These are phyloP conservation scores for Phalaenopsis hybrid DNA, from an alignment of 116 monocot species.

Conservation along the genomic window DNA sequence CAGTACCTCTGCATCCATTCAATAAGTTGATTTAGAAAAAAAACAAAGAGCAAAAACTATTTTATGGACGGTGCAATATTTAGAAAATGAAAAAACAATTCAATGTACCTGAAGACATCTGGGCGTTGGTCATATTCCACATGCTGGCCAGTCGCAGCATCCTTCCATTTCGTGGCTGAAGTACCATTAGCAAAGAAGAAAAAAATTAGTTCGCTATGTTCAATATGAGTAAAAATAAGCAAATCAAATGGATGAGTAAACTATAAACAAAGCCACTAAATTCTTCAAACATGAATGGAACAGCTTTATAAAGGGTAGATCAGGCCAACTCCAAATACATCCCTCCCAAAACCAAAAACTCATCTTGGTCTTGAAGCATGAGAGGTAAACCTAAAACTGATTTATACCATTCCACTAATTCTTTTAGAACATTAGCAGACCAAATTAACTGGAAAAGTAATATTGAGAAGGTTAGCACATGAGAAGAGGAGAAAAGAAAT, in stretches of 20 bases:
- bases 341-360: background rate
- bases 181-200: background rate
- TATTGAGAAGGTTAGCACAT: no score
- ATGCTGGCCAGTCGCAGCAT: slow-evolving; percentile 27
- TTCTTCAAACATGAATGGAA: background rate
- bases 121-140: slow-evolving; percentile 61
- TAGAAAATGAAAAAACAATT: background rate
- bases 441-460: no score
- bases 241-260: background rate
- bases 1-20: slow-evolving; percentile 64
- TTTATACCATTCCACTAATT: no score
- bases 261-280: background rate
- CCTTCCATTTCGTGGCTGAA: slow-evolving; percentile 53
- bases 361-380: no score
- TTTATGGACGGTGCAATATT: background rate
- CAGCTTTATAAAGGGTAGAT: background rate
- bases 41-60: no score
- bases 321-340: background rate
- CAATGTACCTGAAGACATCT: slow-evolving; percentile 48
- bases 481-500: no score
- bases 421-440: no score
- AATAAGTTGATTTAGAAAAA: no score
- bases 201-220: background rate
- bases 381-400: background rate
- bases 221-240: background rate